Conservation (phyloP, 2,329 filamentous ascomycete species). For the Hymenoscyphus infarciens region DNA sequence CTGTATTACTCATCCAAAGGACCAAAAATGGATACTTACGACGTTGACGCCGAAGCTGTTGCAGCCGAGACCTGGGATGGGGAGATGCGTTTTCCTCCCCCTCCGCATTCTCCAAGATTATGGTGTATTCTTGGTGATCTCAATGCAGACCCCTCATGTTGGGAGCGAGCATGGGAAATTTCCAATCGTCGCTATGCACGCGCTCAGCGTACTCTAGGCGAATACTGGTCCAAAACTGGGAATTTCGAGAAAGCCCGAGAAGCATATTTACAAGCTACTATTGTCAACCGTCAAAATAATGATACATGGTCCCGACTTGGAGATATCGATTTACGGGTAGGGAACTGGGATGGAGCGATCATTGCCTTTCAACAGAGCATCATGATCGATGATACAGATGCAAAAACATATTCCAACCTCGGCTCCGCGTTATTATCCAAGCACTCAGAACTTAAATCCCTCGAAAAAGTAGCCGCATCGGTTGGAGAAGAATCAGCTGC, state of each 20-base stretch:
- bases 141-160: slow-evolving; percentile 69
- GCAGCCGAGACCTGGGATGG: slow-evolving; percentile 58
- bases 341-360: slow-evolving; percentile 72
- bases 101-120: slow-evolving; percentile 78
- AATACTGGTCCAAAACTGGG: slow-evolving; percentile 66
- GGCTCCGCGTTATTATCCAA: slow-evolving; percentile 76
- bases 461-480: slow-evolving; percentile 35
- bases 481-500: slow-evolving; percentile 28
- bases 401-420: slow-evolving; percentile 91
- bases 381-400: slow-evolving; percentile 80
- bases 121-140: slow-evolving; percentile 94
- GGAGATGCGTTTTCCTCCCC: slow-evolving; percentile 64
- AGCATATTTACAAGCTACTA: slow-evolving; percentile 74
- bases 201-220: slow-evolving; percentile 82
- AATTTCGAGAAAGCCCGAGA: slow-evolving; percentile 67
- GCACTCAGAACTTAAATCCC: slow-evolving; percentile 49
- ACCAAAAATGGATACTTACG: slow-evolving; percentile 37
- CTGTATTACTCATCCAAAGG: slow-evolving; percentile 64
- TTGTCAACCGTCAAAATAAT: slow-evolving; percentile 76
- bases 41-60: slow-evolving; percentile 50
- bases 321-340: slow-evolving; percentile 78
- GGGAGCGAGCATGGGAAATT: slow-evolving; percentile 83
- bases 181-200: slow-evolving; percentile 78
- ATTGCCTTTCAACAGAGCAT: slow-evolving; percentile 83
- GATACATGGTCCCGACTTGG: slow-evolving; percentile 87